These are phyloP conservation scores for Cryptococcus hybrid DNA, from an alignment of 1,284 basidiomycete genomes.

Conservation along the genomic window DNA sequence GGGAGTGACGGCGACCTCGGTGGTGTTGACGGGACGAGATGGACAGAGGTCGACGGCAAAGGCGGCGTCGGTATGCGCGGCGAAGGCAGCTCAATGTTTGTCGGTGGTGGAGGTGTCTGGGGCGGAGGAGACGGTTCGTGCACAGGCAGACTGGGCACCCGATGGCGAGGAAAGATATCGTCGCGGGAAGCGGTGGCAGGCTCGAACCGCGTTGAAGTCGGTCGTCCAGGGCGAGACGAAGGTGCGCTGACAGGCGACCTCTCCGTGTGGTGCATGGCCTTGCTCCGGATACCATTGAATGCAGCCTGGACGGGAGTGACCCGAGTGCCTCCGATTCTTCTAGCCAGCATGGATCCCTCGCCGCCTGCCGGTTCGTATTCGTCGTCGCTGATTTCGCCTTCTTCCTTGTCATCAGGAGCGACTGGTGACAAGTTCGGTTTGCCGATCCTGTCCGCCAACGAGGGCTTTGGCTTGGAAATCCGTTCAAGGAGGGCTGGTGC, in stretches of 20 bases:
- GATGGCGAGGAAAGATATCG: not conserved
- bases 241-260: not conserved
- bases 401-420: conserved; percentile 21
- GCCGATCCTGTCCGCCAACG: not conserved
- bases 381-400: conserved; percentile 32
- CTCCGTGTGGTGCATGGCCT: too few species aligned
- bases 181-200: not conserved
- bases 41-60: not conserved
- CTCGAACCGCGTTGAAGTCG: not conserved
- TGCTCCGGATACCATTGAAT: not conserved
- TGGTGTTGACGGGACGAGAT: not conserved
- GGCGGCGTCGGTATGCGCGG: not conserved
- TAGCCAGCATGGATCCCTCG: not conserved
- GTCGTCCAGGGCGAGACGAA: not conserved
- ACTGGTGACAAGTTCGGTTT: not conserved
- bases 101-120: not conserved
- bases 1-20: not conserved
- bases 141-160: not conserved
- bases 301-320: not conserved
- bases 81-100: not conserved
- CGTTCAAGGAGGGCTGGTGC: not conserved
- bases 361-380: conserved; percentile 11
- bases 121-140: not conserved
- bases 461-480: not conserved
- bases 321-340: not conserved